Percentiles rank a stretch among this genome's conserved stretches.
Evolutionary conservation across 345 rosid species (phyloP).

Genomic region (Salix caprea): DNA sequence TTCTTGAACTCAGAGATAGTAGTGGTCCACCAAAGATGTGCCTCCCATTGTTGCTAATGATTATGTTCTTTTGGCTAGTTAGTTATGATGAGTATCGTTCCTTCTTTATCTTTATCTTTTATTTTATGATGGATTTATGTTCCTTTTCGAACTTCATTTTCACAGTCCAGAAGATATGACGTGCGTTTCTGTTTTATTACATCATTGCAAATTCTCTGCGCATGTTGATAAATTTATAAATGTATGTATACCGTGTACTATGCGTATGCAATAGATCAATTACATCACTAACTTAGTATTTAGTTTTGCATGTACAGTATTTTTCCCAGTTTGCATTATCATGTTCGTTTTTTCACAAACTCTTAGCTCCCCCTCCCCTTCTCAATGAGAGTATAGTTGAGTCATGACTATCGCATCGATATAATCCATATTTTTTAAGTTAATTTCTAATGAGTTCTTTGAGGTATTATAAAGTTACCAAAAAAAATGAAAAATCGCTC

Average conservation of each 20-base stretch:
- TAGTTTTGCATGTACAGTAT: too few species aligned
- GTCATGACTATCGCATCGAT: not conserved
- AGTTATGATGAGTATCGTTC: not conserved
- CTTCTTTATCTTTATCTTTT: not conserved
- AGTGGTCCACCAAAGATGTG: constrained; percentile 20
- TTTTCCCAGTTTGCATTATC: too few species aligned
- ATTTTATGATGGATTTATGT: not conserved
- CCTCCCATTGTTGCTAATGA: constrained; percentile 20
- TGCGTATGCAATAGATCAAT: not conserved
- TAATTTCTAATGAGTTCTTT: too few species aligned
- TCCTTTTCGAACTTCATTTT: not conserved
- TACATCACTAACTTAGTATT: not conserved
- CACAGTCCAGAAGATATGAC: not conserved
- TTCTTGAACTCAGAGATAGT: constrained; percentile 3
- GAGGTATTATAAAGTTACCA: not conserved
- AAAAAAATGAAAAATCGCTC: not conserved
- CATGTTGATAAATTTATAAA: not conserved
- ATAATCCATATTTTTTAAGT: not conserved
- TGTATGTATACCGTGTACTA: too few species aligned
- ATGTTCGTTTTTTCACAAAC: too few species aligned
- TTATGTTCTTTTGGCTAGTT: constrained; percentile 19
- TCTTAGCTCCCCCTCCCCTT: too few species aligned
- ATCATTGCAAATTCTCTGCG: not conserved
- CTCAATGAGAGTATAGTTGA: not conserved
- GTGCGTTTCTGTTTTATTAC: not conserved